phyloP scores from a whole-genome alignment of 768 basidiomycete species.

The Clathrus columnatus region DNA sequence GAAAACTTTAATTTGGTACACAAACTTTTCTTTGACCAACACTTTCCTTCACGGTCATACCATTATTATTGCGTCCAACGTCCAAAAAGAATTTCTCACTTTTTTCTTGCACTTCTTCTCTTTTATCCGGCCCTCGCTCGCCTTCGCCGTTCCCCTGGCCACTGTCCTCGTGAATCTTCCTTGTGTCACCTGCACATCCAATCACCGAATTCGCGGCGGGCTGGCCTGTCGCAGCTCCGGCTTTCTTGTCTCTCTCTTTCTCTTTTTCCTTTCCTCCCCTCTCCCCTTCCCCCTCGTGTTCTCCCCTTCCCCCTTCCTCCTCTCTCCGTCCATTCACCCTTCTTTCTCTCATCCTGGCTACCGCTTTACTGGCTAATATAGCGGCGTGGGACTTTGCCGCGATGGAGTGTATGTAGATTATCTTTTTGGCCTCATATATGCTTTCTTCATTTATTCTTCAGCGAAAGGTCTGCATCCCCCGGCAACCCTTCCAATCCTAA shows the following conservation, averaged over 20 bases:
- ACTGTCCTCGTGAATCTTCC: neutral
- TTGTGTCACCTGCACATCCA: slow-evolving; percentile 2
- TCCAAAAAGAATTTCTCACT: no score
- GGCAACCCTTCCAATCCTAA: neutral
- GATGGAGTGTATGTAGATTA: slow-evolving; percentile 9
- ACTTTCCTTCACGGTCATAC: no score
- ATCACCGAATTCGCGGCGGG: slow-evolving; percentile 6
- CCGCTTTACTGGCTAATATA: slow-evolving; percentile 4
- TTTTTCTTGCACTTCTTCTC: neutral
- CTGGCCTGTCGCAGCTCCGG: slow-evolving; percentile 8
- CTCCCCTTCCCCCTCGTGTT: neutral
- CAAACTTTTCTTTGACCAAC: no score
- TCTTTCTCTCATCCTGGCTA: slow-evolving; percentile 8
- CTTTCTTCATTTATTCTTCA: neutral
- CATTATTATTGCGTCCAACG: no score
- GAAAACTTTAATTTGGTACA: no score
- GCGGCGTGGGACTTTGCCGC: slow-evolving; percentile 9
- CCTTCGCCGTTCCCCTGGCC: slow-evolving; percentile 1
- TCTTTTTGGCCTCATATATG: neutral
- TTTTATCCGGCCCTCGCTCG: neutral
- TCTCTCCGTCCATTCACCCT: neutral
- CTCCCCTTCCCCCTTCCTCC: neutral
- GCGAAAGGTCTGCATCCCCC: neutral
- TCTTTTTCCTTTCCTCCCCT: neutral
- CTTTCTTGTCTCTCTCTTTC: neutral